A percentile compares a stretch with the other conserved stretches of the same genome.
Evolutionary conservation across 2,329 filamentous ascomycete species (phyloP).

Genomic region (Colletotrichum sublineola): DNA sequence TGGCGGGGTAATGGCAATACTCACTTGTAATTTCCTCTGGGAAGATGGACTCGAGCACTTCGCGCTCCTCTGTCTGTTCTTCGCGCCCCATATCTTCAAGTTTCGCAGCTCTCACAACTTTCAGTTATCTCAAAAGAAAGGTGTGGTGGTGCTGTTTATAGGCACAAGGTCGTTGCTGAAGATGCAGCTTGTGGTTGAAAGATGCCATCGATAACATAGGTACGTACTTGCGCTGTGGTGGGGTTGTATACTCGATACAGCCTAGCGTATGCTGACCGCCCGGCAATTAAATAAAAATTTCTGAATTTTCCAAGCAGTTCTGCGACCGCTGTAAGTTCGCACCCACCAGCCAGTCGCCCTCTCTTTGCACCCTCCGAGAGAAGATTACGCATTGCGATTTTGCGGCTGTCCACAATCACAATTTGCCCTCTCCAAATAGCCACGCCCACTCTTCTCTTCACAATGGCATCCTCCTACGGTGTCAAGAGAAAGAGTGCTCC

Average conservation of each 20-base stretch:
- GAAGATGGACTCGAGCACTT: conserved; percentile 98
- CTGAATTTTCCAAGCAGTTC: conserved; percentile 36
- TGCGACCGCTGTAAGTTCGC: conserved; percentile 28
- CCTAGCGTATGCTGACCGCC: conserved; percentile 51
- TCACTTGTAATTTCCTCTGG: conserved; percentile 95
- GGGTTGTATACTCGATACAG: conserved; percentile 37
- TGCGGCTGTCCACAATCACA: conserved; percentile 20
- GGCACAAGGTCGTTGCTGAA: neutral
- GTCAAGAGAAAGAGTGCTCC: conserved; percentile 68
- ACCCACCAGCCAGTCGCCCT: conserved; percentile 9
- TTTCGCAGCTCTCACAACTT: neutral
- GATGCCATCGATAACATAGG: conserved; percentile 16
- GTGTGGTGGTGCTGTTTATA: neutral
- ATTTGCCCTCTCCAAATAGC: conserved; percentile 9
- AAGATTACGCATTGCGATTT: conserved; percentile 27
- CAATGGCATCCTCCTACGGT: conserved; percentile 64
- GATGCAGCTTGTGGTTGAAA: neutral
- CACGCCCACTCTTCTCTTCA: conserved; percentile 39
- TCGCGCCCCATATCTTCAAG: conserved; percentile 74
- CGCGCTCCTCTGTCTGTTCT: conserved; percentile 95
- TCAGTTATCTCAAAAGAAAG: neutral
- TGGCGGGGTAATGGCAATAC: conserved; percentile 43
- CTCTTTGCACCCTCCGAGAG: conserved; percentile 15
- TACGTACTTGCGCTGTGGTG: conserved; percentile 39
- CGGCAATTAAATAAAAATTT: conserved; percentile 50